Evolutionary conservation across 441 rosid genomes (phyloP), one percentile per base, ranked within the genome.

Genomic region (Brassica balearica): DNA sequence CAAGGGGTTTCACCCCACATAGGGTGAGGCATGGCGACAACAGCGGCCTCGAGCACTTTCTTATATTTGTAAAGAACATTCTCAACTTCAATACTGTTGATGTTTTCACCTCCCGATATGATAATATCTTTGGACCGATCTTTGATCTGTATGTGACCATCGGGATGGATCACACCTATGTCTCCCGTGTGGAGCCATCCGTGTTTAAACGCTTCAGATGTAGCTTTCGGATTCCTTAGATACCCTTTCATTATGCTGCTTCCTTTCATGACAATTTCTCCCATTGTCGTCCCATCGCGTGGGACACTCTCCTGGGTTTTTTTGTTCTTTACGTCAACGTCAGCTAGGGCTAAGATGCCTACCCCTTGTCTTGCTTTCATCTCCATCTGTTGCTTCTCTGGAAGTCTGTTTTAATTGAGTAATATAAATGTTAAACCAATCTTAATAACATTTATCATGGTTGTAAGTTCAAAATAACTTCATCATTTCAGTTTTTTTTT

Each of bases 71-170:
- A 90, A 2, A 90, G 81, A 8, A 87, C 76, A 8, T 59, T 80
- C 76, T 92, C 97, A 19, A 90, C 55, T 62, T 92, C 92, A 0
- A 92, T 84, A 15, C 93, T 92, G 81, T 91, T 92, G 0, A 92
- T 90, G 69, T 90, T 92, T 62, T 89, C 95, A 0, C 97, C 95
- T 0, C 95, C 94, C 0, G 97, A 92, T 12, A 92, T 92, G 23
- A 92, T 92, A 4, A 92, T 88, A 62, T 92, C 95, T 41, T 92
- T 92, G 1, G 91, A 87, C 65, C 95, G 67, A 71, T 90, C 97
- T 75, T 90, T 92, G 23, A 92, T 89, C 82, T 90, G 89, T 6
- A 92, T 2, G 72, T 89, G 84, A 1, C 97, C 97, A 67, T 92
- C 94, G 0, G 85, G 89, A 56, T 92, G 89, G 8, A 90, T 83